Percentiles rank a stretch among this genome's conserved stretches.
phyloP scores from a whole-genome alignment of 805 yeast genomes.

The Blastobotrys muscicola region DNA sequence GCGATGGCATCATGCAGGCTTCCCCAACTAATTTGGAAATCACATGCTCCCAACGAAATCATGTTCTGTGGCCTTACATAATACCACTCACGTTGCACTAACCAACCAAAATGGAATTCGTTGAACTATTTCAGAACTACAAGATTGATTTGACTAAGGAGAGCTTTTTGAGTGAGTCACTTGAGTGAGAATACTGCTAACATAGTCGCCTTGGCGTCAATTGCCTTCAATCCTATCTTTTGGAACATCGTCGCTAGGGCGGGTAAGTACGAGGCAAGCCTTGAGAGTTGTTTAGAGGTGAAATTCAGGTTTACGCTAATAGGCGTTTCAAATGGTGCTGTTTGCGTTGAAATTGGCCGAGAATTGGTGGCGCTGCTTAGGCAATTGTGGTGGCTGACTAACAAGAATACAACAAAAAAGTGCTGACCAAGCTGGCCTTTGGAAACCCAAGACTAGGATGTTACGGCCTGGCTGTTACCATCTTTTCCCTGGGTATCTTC shows the following conservation, averaged over 20 bases:
- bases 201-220: conserved; percentile 32
- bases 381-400: too few relatives aligned
- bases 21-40: too few relatives aligned
- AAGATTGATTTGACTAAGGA: conserved; percentile 8
- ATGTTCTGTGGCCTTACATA: too few relatives aligned
- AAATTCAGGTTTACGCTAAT: too few relatives aligned
- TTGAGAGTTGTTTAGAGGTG: too few relatives aligned
- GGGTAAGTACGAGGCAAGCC: conserved; percentile 22
- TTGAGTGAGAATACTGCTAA: too few relatives aligned
- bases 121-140: background rate
- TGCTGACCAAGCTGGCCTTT: conserved; percentile 65
- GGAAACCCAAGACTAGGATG: conserved; percentile 67
- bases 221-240: conserved; percentile 86
- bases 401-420: conserved; percentile 62
- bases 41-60: too few relatives aligned
- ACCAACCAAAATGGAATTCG: background rate
- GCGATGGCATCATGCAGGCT: too few relatives aligned
- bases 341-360: too few relatives aligned
- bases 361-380: too few relatives aligned
- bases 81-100: too few relatives aligned
- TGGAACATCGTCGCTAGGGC: conserved; percentile 90
- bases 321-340: too few relatives aligned
- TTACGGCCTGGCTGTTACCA: conserved; percentile 70
- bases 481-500: conserved; percentile 74
- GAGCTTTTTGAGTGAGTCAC: conserved; percentile 8